phyloP scores from a whole-genome alignment of 2,329 filamentous ascomycete species.

The Aspergillus brasiliensis region DNA sequence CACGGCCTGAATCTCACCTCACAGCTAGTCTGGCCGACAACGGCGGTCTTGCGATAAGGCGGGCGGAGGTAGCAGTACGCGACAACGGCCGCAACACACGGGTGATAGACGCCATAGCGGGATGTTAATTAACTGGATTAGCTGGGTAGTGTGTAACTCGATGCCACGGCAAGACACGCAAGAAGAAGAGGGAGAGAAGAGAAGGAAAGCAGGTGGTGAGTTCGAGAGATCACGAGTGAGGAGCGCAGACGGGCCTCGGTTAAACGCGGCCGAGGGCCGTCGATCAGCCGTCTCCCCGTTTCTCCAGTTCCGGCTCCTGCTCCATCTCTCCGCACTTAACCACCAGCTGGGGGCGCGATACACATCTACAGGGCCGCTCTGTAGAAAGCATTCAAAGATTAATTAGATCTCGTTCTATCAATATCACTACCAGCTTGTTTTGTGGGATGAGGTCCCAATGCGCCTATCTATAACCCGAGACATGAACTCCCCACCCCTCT shows the following conservation, averaged over 20 bases:
- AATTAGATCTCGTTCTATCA: neutral
- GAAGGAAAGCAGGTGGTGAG: constrained; percentile 49
- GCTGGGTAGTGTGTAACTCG: neutral
- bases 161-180: neutral
- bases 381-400: too few species aligned
- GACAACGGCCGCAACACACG: constrained; percentile 51
- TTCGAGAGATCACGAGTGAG: neutral
- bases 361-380: neutral
- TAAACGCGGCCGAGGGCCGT: constrained; percentile 5
- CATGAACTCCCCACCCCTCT: neutral
- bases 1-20: constrained; percentile 33
- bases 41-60: constrained; percentile 42
- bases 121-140: neutral
- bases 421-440: neutral
- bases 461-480: neutral
- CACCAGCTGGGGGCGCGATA: neutral
- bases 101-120: constrained; percentile 52
- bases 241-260: neutral
- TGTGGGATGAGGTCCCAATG: neutral
- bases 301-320: too few species aligned
- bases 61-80: constrained; percentile 41
- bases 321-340: neutral
- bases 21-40: constrained; percentile 42
- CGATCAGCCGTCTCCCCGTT: constrained; percentile 5
- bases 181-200: neutral